Percentiles rank a stretch among this genome's conserved stretches.
Evolutionary conservation across 176 grass and related monocot genomes (phyloP).

Genomic region (Oryza officinalis): DNA sequence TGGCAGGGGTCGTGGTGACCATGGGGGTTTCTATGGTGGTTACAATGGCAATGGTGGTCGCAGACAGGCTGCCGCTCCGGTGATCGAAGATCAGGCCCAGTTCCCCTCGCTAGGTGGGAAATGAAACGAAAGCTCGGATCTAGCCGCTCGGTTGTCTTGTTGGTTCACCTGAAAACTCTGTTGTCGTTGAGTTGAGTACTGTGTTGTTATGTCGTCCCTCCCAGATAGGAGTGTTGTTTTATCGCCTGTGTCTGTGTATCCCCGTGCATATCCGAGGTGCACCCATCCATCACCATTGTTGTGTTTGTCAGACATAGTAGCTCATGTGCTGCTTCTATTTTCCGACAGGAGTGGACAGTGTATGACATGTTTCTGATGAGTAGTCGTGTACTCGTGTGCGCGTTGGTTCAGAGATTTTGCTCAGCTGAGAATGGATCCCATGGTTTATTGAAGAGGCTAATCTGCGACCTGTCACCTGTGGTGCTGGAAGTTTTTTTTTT

Average conservation of each 20-base stretch:
- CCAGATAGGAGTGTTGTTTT: neutral
- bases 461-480: too few species aligned
- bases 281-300: constrained; percentile 1
- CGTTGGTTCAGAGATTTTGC: neutral
- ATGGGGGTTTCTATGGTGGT: constrained; percentile 31
- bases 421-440: neutral
- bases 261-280: constrained; percentile 27
- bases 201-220: neutral
- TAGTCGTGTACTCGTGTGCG: neutral
- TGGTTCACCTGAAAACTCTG: neutral
- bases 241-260: neutral
- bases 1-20: constrained; percentile 55
- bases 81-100: constrained; percentile 61
- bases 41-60: constrained; percentile 30
- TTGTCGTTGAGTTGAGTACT: neutral
- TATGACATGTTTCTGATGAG: neutral
- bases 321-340: neutral
- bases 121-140: constrained; percentile 14
- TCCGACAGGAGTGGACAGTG: neutral
- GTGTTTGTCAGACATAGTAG: constrained; percentile 6
- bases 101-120: constrained; percentile 72
- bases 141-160: neutral
- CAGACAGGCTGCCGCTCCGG: constrained; percentile 40
- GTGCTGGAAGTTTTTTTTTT: too few species aligned
- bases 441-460: neutral